Percentiles rank a stretch among this genome's conserved stretches.
Evolutionary conservation across 2,329 filamentous ascomycete species (phyloP).

Genomic region (Chaetomiaceae sp.): DNA sequence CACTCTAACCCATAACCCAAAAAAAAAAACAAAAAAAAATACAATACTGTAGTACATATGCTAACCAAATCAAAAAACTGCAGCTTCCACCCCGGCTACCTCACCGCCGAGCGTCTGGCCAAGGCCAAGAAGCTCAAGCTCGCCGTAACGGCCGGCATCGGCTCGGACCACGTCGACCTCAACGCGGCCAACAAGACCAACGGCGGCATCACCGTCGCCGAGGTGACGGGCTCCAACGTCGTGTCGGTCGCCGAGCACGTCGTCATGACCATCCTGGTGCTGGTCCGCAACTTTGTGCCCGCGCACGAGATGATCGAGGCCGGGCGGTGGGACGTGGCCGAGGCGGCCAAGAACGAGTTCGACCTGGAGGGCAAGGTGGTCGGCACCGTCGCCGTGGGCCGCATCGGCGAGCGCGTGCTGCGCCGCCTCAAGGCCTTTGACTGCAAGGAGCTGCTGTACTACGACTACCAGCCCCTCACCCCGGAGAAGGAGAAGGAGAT

Average conservation of each 20-base stretch:
- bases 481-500: conserved; percentile 91
- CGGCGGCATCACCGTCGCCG: conserved; percentile 91
- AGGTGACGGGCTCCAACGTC: conserved; percentile 97
- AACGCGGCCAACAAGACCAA: conserved; percentile 98
- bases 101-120: conserved; percentile 90
- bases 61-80: conserved; percentile 2
- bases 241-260: conserved; percentile 99
- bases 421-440: conserved; percentile 94
- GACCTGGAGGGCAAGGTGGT: conserved; percentile 97
- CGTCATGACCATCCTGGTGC: conserved; percentile 94
- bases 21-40: background rate
- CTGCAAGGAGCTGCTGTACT: conserved; percentile 99
- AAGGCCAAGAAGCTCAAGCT: conserved; percentile 99
- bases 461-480: conserved; percentile 93
- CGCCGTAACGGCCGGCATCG: conserved; percentile 93
- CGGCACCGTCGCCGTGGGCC: conserved; percentile 93
- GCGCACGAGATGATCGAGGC: conserved; percentile 87
- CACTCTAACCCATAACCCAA: background rate
- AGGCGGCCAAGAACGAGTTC: conserved; percentile 95
- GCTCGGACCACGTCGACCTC: conserved; percentile 96
- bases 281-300: conserved; percentile 97
- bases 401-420: conserved; percentile 96
- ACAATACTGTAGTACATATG: background rate
- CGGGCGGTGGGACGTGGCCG: conserved; percentile 94
- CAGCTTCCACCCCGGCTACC: conserved; percentile 97